Evolutionary conservation across 2,329 filamentous ascomycete genomes (phyloP).

Genomic region (Magnaporthiopsis rhizophila): DNA sequence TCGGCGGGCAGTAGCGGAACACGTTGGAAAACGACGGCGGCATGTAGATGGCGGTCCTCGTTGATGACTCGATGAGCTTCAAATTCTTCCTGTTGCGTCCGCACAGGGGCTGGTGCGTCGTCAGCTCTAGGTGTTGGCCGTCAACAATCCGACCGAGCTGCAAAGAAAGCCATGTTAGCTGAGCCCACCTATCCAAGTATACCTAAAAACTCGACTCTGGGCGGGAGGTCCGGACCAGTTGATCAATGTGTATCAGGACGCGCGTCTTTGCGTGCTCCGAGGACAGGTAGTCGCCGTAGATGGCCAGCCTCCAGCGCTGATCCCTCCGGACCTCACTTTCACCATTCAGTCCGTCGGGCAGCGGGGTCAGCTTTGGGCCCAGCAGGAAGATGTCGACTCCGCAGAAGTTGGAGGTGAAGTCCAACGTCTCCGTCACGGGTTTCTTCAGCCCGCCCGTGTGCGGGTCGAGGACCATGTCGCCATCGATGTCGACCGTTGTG

Average conservation of each 20-base stretch:
- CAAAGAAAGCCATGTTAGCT: neutral
- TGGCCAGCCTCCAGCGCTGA: constrained; percentile 83
- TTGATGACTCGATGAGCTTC: constrained; percentile 92
- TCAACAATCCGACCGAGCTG: constrained; percentile 70
- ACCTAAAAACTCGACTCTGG: constrained; percentile 2
- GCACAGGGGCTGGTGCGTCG: constrained; percentile 85
- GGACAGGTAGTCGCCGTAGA: constrained; percentile 92
- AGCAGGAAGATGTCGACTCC: constrained; percentile 96
- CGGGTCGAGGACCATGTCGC: constrained; percentile 75
- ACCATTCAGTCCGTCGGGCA: constrained; percentile 66
- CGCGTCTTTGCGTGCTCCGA: constrained; percentile 96
- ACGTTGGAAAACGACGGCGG: constrained; percentile 88
- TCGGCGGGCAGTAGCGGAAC: constrained; percentile 80
- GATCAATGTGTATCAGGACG: constrained; percentile 94
- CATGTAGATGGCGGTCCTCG: constrained; percentile 96
- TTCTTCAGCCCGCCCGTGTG: constrained; percentile 60
- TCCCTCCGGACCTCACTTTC: constrained; percentile 79
- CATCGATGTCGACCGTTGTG: constrained; percentile 88
- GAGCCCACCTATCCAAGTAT: neutral
- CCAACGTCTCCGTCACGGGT: constrained; percentile 74
- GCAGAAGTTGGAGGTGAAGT: constrained; percentile 78
- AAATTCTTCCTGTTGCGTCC: constrained; percentile 95
- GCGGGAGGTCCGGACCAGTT: constrained; percentile 55
- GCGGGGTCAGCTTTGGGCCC: constrained; percentile 76
- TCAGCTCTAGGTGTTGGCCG: constrained; percentile 71